Percentiles rank a stretch among this genome's conserved stretches.
Conservation (phyloP, 2,329 filamentous ascomycete species). For the Plectosphaerella plurivora region DNA sequence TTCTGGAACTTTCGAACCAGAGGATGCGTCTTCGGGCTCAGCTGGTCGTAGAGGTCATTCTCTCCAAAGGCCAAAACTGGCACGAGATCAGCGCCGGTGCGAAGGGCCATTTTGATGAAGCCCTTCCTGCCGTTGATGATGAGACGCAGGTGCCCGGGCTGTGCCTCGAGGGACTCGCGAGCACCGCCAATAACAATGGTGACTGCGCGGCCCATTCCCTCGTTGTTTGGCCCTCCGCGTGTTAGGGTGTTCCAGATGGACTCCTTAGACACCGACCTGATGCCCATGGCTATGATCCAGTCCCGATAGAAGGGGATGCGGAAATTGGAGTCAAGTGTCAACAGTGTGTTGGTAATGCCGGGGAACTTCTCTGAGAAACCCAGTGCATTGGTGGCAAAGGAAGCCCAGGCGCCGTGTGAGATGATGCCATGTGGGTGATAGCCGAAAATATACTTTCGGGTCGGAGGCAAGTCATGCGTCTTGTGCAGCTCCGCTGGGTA, state of each 20-base stretch:
- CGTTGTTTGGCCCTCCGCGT: slow-evolving; percentile 69
- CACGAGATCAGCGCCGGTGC: slow-evolving; percentile 88
- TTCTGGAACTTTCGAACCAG: slow-evolving; percentile 78
- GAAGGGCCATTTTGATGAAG: slow-evolving; percentile 89
- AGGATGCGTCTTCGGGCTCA: slow-evolving; percentile 72
- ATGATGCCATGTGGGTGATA: slow-evolving; percentile 99
- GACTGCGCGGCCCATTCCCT: slow-evolving; percentile 91
- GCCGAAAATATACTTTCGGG: slow-evolving; percentile 91
- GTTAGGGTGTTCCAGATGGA: slow-evolving; percentile 85
- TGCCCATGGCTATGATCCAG: slow-evolving; percentile 83
- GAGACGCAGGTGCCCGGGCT: slow-evolving; percentile 70
- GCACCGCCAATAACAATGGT: slow-evolving; percentile 95
- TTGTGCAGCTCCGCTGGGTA: slow-evolving; percentile 88
- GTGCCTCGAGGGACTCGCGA: slow-evolving; percentile 83
- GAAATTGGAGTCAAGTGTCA: slow-evolving; percentile 96
- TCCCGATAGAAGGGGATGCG: slow-evolving; percentile 90
- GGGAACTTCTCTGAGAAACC: slow-evolving; percentile 86
- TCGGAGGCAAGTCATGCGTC: slow-evolving; percentile 71
- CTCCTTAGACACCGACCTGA: slow-evolving; percentile 85
- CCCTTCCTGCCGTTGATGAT: slow-evolving; percentile 83
- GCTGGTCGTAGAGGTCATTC: slow-evolving; percentile 92
- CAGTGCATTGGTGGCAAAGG: slow-evolving; percentile 85
- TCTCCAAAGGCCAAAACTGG: slow-evolving; percentile 92
- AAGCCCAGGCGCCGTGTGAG: slow-evolving; percentile 88
- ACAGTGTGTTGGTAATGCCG: slow-evolving; percentile 86